A percentile compares a stretch with the other conserved stretches of the same genome.
Conservation (phyloP, 352 stramenopile genomes). For the Pythium brachiatum region DNA sequence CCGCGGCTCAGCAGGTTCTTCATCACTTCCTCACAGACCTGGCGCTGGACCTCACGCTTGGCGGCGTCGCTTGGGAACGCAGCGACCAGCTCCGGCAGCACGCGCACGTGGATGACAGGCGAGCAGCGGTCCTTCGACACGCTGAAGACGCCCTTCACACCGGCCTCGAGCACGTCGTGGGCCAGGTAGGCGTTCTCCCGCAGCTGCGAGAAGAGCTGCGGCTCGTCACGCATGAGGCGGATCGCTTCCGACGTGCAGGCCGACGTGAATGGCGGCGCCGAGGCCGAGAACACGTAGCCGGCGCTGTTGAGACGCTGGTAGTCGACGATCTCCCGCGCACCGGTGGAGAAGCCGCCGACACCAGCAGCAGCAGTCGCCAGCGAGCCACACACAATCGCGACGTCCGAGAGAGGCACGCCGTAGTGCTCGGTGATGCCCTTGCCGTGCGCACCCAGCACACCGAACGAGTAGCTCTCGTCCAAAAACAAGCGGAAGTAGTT, state of each 20-base stretch:
- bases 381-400: constrained; percentile 95
- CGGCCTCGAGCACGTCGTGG: constrained; percentile 48
- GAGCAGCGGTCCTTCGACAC: constrained; percentile 63
- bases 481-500: constrained; percentile 87
- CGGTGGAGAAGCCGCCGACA: constrained; percentile 96
- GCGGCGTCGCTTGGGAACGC: constrained; percentile 40
- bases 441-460: constrained; percentile 91
- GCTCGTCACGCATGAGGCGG: constrained; percentile 78
- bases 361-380: constrained; percentile 92
- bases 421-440: constrained; percentile 86
- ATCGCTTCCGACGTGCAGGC: constrained; percentile 86
- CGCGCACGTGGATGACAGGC: constrained; percentile 69
- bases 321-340: constrained; percentile 95
- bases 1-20: constrained; percentile 55
- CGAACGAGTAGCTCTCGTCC: constrained; percentile 93
- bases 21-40: constrained; percentile 69
- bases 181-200: constrained; percentile 59
- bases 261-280: constrained; percentile 94
- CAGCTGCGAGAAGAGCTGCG: constrained; percentile 65
- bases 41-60: constrained; percentile 45
- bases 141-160: constrained; percentile 37
- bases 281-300: constrained; percentile 99
- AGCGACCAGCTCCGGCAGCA: constrained; percentile 43
- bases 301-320: constrained; percentile 97
- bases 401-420: constrained; percentile 62